A percentile compares a stretch with the other conserved stretches of the same genome.
phyloP scores from a whole-genome alignment of 2,329 filamentous ascomycete species.

The Pseudocercospora musae region DNA sequence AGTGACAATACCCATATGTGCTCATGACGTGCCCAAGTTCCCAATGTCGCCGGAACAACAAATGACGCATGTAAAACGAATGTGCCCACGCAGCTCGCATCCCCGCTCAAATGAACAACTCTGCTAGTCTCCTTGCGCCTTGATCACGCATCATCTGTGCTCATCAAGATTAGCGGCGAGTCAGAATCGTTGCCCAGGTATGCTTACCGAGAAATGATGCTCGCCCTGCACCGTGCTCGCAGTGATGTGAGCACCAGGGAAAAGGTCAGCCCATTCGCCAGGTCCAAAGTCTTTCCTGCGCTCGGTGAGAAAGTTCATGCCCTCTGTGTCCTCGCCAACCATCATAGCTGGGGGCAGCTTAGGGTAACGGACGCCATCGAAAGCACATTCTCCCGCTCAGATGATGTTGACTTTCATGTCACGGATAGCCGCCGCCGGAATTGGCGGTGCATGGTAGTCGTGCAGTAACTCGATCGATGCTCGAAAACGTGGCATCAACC shows the following conservation, averaged over 20 bases:
- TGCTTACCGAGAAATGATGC: conserved; percentile 36
- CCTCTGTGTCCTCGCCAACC: conserved; percentile 40
- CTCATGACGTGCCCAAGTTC: neutral
- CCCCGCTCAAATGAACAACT: conserved; percentile 22
- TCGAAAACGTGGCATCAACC: conserved; percentile 52
- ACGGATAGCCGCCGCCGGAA: conserved; percentile 29
- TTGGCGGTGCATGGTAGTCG: conserved; percentile 39
- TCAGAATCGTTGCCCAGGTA: neutral
- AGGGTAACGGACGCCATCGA: conserved; percentile 36
- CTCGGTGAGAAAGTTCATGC: conserved; percentile 50
- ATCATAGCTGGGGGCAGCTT: conserved; percentile 37
- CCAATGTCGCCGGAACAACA: neutral
- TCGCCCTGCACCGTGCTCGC: conserved; percentile 34
- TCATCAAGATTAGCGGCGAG: neutral
- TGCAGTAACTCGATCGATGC: conserved; percentile 49
- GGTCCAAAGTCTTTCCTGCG: conserved; percentile 48
- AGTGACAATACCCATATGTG: no score
- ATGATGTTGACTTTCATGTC: conserved; percentile 45
- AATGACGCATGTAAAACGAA: neutral
- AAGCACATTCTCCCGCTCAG: conserved; percentile 50
- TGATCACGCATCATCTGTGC: conserved; percentile 34
- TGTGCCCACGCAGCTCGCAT: neutral
- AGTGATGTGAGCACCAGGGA: conserved; percentile 38
- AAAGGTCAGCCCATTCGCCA: conserved; percentile 47
- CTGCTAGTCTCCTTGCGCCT: conserved; percentile 15